Evolutionary conservation across 495 filamentous ascomycete species (phyloP).

Genomic region (Annulohypoxylon nitens): DNA sequence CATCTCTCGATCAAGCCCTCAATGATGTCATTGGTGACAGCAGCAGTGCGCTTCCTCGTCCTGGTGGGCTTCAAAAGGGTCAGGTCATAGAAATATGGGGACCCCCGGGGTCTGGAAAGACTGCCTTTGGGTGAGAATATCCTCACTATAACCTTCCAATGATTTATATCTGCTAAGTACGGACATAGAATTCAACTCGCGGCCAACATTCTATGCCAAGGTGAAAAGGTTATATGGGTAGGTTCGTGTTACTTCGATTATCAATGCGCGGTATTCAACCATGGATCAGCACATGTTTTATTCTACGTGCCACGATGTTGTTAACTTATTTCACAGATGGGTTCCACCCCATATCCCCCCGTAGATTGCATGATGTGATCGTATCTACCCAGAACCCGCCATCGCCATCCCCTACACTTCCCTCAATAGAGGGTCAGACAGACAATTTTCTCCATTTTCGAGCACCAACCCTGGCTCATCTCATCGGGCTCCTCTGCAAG

Average conservation of each 20-base stretch:
- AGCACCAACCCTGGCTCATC: conserved; percentile 74
- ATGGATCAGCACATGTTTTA: not conserved
- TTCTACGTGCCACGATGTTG: conserved; percentile 20
- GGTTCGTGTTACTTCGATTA: conserved; percentile 67
- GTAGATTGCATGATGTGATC: conserved; percentile 45
- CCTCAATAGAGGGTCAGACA: conserved; percentile 24
- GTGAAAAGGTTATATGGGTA: conserved; percentile 83
- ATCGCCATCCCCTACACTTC: conserved; percentile 8
- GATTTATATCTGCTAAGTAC: conserved; percentile 23
- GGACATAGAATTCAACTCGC: conserved; percentile 73
- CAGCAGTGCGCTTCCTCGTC: conserved; percentile 29
- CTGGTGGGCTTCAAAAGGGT: conserved; percentile 75
- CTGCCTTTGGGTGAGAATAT: conserved; percentile 76
- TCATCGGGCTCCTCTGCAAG: conserved; percentile 77
- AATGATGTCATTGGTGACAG: conserved; percentile 46
- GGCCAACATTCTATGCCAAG: conserved; percentile 71
- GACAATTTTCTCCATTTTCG: conserved; percentile 54
- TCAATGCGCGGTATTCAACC: not conserved
- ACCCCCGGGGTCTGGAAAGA: conserved; percentile 90
- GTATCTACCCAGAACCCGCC: conserved; percentile 20
- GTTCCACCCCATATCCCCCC: conserved; percentile 41
- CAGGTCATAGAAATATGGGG: conserved; percentile 92
- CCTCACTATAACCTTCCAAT: not conserved
- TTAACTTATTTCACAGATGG: conserved; percentile 37
- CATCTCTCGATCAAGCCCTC: conserved; percentile 70